Evolutionary conservation across 768 basidiomycete species (phyloP).

Genomic region (Russula earlei): DNA sequence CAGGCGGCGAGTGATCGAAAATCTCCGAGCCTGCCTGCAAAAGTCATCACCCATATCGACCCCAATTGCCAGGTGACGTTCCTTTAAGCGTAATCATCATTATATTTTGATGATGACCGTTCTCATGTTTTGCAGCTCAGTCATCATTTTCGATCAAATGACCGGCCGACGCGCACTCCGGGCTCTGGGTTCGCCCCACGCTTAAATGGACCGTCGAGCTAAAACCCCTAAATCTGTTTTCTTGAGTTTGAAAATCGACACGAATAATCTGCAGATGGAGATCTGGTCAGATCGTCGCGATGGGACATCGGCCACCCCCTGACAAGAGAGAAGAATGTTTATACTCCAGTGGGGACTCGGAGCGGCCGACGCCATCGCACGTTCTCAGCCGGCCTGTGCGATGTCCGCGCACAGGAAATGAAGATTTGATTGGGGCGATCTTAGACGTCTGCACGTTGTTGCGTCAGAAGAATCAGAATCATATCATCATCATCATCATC

Average conservation of each 20-base stretch:
- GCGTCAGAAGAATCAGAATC: not conserved
- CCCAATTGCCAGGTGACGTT: not conserved
- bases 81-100: not conserved
- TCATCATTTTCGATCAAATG: slow-evolving; percentile 3
- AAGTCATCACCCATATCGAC: not conserved
- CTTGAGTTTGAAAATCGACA: not conserved
- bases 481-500: no score
- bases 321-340: not conserved
- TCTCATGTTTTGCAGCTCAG: not conserved
- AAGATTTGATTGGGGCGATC: not conserved
- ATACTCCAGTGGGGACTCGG: not conserved
- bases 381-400: not conserved
- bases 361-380: not conserved
- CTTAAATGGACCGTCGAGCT: not conserved
- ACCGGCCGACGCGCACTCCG: not conserved
- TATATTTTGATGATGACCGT: not conserved
- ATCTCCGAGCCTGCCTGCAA: not conserved
- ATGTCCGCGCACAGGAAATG: not conserved
- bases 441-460: not conserved
- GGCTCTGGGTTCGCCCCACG: not conserved
- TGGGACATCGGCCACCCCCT: not conserved
- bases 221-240: slow-evolving; percentile 8
- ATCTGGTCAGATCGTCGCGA: slow-evolving; percentile 2
- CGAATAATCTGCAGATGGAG: slow-evolving; percentile 3
- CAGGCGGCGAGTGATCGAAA: not conserved